phyloP scores from a whole-genome alignment of 352 stramenopile genomes.

The Pythium chondricola region DNA sequence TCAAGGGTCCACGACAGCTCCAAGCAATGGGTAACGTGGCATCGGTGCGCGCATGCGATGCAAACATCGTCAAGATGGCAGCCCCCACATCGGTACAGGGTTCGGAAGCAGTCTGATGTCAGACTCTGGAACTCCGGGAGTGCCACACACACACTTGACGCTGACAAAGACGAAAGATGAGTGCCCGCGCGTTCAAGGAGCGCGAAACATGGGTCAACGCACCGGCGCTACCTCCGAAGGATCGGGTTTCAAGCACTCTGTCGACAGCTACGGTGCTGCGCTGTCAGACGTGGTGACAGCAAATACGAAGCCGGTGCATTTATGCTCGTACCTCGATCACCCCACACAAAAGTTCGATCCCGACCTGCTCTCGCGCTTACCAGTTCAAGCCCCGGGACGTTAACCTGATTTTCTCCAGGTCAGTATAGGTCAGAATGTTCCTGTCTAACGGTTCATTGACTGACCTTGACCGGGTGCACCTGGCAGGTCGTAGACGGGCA shows the following conservation, averaged over 20 bases:
- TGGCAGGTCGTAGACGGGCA: conserved; percentile 45
- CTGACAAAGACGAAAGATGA: conserved; percentile 20
- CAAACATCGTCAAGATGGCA: conserved; percentile 49
- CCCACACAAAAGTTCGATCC: conserved; percentile 72
- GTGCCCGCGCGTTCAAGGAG: background rate
- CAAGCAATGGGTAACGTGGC: conserved; percentile 53
- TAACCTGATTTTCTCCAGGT: conserved; percentile 26
- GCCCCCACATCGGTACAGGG: conserved; percentile 52
- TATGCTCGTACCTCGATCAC: conserved; percentile 51
- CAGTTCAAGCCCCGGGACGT: conserved; percentile 40
- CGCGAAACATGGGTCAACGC: background rate
- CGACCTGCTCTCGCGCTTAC: conserved; percentile 49
- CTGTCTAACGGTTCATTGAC: background rate
- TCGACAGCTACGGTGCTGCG: conserved; percentile 18
- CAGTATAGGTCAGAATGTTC: background rate
- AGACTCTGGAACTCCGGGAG: conserved; percentile 45
- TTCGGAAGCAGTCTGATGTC: conserved; percentile 69
- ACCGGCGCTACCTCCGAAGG: conserved; percentile 43
- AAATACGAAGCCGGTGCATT: background rate
- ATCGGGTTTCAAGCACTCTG: conserved; percentile 16
- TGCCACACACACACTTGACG: conserved; percentile 40
- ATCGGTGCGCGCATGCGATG: conserved; percentile 62
- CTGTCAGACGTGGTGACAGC: too few species aligned
- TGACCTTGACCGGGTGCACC: conserved; percentile 45
- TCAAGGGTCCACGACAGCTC: conserved; percentile 52